These are phyloP conservation scores for Clarireedia homoeocarpa DNA, from an alignment of 2,329 filamentous ascomycete genomes.

Conservation along the genomic window DNA sequence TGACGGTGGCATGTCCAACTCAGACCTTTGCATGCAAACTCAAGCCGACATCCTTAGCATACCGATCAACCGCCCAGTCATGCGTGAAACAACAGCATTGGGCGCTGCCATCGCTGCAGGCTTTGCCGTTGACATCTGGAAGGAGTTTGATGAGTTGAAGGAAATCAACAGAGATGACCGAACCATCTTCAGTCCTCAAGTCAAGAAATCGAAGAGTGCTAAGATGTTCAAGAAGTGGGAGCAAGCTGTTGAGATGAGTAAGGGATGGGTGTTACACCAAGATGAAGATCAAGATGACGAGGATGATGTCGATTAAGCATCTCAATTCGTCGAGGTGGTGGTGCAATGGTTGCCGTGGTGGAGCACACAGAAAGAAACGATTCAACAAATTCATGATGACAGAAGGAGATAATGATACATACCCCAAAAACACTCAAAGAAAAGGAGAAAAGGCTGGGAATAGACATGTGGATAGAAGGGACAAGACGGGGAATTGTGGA, in stretches of 20 bases:
- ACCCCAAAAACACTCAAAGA: no score
- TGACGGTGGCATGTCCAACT: conserved; percentile 85
- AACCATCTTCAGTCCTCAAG: conserved; percentile 59
- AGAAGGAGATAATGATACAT: no score
- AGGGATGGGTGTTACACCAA: conserved; percentile 49
- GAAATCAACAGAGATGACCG: conserved; percentile 62
- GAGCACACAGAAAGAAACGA: no score
- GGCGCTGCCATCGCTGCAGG: conserved; percentile 85
- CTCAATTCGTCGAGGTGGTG: no score
- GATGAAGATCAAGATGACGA: conserved; percentile 8
- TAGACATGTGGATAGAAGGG: no score
- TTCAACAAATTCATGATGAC: no score
- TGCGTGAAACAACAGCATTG: conserved; percentile 85
- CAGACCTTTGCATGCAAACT: conserved; percentile 80
- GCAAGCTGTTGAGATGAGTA: conserved; percentile 70
- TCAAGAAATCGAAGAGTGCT: conserved; percentile 47
- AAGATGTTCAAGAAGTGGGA: conserved; percentile 64
- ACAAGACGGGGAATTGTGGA: no score
- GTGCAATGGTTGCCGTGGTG: no score
- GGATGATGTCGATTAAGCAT: conserved; percentile 1
- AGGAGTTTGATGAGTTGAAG: conserved; percentile 62
- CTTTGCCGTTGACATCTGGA: conserved; percentile 75
- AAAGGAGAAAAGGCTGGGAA: no score
- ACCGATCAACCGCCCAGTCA: conserved; percentile 72
- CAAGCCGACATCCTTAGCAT: conserved; percentile 82